Percentiles rank a stretch among this genome's conserved stretches.
phyloP scores from a whole-genome alignment of 495 filamentous ascomycete genomes.

The Trichoderma orchidacearum region DNA sequence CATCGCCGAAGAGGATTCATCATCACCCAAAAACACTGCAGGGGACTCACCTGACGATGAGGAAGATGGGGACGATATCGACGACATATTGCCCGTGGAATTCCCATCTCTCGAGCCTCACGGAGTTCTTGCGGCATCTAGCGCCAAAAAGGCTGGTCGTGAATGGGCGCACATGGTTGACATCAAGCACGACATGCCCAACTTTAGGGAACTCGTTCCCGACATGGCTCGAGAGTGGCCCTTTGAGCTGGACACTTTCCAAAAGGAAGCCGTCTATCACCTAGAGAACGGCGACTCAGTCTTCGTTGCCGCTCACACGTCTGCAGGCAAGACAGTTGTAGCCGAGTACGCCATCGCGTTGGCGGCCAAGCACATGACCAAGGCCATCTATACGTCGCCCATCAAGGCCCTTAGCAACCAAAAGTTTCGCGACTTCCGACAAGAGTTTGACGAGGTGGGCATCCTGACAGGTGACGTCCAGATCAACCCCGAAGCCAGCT shows the following conservation, averaged over 20 bases:
- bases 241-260: slow-evolving; percentile 94
- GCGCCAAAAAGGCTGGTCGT: slow-evolving; percentile 55
- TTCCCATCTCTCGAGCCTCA: slow-evolving; percentile 88
- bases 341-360: slow-evolving; percentile 96
- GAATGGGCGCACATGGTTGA: slow-evolving; percentile 99
- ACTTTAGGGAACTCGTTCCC: slow-evolving; percentile 85
- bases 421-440: slow-evolving; percentile 90
- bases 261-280: slow-evolving; percentile 97
- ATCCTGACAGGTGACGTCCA: slow-evolving; percentile 97
- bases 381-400: slow-evolving; percentile 96
- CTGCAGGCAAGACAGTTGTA: slow-evolving; percentile 94
- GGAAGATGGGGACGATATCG: slow-evolving; percentile 62
- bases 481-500: slow-evolving; percentile 95
- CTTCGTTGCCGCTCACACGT: slow-evolving; percentile 97
- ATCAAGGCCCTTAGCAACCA: slow-evolving; percentile 99
- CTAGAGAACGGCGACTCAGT: slow-evolving; percentile 93
- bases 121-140: slow-evolving; percentile 55
- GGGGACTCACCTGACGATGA: slow-evolving; percentile 23
- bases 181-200: slow-evolving; percentile 76
- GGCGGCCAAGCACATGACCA: slow-evolving; percentile 95
- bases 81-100: slow-evolving; percentile 79
- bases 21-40: slow-evolving; percentile 15
- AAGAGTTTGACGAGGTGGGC: slow-evolving; percentile 84
- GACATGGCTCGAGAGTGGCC: slow-evolving; percentile 94
- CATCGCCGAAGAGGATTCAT: slow-evolving; percentile 21